Evolutionary conservation across 371 early-diverging fungal species (phyloP).

Genomic region (Circinella umbellata): DNA sequence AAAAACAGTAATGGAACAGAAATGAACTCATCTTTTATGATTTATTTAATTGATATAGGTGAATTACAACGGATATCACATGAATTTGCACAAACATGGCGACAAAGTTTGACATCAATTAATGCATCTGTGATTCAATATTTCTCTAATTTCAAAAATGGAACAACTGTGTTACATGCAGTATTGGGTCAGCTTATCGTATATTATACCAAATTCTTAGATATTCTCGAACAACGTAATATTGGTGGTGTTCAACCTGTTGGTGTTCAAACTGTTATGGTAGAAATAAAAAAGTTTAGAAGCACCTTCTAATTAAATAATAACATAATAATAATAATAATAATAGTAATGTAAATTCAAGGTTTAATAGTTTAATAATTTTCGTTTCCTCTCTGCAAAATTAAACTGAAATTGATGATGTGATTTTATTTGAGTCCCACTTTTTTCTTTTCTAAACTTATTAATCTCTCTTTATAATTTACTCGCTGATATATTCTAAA

Average conservation of each 20-base stretch:
- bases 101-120: slow-evolving; percentile 71
- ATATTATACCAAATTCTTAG: slow-evolving; percentile 86
- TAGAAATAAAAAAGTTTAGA: slow-evolving; percentile 88
- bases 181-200: slow-evolving; percentile 85
- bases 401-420: no score
- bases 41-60: slow-evolving; percentile 6
- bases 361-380: no score
- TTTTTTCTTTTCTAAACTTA: no score
- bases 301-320: slow-evolving; percentile 62
- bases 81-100: slow-evolving; percentile 84
- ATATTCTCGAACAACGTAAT: slow-evolving; percentile 70
- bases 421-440: no score
- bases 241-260: slow-evolving; percentile 75
- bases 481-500: no score
- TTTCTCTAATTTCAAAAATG: slow-evolving; percentile 93
- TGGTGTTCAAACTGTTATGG: slow-evolving; percentile 90
- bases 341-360: no score
- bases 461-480: no score
- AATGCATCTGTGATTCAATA: slow-evolving; percentile 84
- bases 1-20: not conserved
- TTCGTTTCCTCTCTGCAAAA: no score
- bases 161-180: slow-evolving; percentile 85
- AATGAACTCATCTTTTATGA: not conserved
- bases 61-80: slow-evolving; percentile 69
- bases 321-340: not conserved